Percentiles rank a stretch among this genome's conserved stretches.
Conservation (phyloP, 257 asterid genomes). For the Forsythia viridissima region DNA sequence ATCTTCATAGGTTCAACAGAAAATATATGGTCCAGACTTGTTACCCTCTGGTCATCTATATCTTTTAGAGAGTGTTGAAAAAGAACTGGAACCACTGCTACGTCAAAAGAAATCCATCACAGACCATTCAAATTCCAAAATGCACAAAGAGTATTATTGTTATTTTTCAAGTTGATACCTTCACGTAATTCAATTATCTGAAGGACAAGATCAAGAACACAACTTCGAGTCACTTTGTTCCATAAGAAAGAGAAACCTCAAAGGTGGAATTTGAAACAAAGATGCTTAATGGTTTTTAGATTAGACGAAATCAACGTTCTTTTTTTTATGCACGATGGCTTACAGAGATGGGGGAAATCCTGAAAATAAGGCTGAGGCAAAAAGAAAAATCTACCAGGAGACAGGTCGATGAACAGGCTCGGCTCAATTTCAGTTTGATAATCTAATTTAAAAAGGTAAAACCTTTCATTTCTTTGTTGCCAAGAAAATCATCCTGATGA, state of each 20-base stretch:
- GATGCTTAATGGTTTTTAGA: neutral
- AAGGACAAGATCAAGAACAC: neutral
- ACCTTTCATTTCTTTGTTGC: neutral
- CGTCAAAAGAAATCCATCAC: constrained; percentile 13
- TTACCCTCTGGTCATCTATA: constrained; percentile 66
- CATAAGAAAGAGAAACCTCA: constrained; percentile 3
- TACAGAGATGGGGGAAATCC: neutral
- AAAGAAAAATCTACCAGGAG: neutral
- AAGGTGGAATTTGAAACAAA: neutral
- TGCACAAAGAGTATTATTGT: neutral
- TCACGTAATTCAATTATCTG: neutral
- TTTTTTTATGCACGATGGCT: neutral
- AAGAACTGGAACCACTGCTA: constrained; percentile 81
- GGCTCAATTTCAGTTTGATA: neutral
- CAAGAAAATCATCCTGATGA: neutral
- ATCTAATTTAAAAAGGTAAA: neutral
- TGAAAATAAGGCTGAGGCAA: neutral
- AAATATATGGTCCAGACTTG: constrained; percentile 69
- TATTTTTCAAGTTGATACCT: neutral
- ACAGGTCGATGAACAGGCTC: neutral
- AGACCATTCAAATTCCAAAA: constrained; percentile 13
- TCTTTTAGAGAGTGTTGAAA: constrained; percentile 81
- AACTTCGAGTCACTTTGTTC: constrained; percentile 4
- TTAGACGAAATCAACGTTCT: neutral
- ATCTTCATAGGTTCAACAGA: constrained; percentile 76